phyloP scores from a whole-genome alignment of 192 early-diverging fungal species.

The Rhizophagus sp. region DNA sequence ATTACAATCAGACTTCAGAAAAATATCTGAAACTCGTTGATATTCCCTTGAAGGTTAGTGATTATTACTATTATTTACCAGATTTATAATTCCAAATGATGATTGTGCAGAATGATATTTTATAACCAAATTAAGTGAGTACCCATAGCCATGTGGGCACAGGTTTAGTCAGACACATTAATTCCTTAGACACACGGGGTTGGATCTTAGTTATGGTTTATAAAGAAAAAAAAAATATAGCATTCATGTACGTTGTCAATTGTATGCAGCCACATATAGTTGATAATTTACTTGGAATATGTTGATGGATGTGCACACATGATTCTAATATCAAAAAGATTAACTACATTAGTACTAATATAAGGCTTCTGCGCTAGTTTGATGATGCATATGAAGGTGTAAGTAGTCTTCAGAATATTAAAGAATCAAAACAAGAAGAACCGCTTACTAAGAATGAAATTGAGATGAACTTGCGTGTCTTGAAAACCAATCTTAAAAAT shows the following conservation, averaged over 20 bases:
- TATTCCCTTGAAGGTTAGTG: constrained; percentile 29
- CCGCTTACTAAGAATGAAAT: not conserved
- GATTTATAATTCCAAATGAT: constrained; percentile 19
- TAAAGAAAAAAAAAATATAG: not conserved
- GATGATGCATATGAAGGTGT: constrained; percentile 29
- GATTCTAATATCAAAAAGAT: constrained; percentile 11
- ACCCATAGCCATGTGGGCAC: constrained; percentile 29
- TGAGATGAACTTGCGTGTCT: constrained; percentile 16
- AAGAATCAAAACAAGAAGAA: too few relatives aligned
- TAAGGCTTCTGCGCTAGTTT: constrained; percentile 29
- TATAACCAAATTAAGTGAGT: constrained; percentile 12
- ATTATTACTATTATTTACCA: constrained; percentile 15
- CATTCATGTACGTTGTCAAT: constrained; percentile 21
- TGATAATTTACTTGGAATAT: constrained; percentile 24
- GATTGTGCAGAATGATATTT: constrained; percentile 22
- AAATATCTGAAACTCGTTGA: constrained; percentile 16
- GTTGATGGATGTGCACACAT: constrained; percentile 13
- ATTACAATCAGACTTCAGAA: constrained; percentile 2
- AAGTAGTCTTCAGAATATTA: not conserved
- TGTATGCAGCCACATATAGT: constrained; percentile 26
- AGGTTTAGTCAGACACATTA: constrained; percentile 18
- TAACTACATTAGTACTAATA: constrained; percentile 15
- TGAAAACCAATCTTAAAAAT: constrained; percentile 23
- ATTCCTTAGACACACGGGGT: not conserved
- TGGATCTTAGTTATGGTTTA: constrained; percentile 24